Base-by-base conservation (phyloP, 192 early-diverging fungal genomes). In the Backusella sp. region DNA sequence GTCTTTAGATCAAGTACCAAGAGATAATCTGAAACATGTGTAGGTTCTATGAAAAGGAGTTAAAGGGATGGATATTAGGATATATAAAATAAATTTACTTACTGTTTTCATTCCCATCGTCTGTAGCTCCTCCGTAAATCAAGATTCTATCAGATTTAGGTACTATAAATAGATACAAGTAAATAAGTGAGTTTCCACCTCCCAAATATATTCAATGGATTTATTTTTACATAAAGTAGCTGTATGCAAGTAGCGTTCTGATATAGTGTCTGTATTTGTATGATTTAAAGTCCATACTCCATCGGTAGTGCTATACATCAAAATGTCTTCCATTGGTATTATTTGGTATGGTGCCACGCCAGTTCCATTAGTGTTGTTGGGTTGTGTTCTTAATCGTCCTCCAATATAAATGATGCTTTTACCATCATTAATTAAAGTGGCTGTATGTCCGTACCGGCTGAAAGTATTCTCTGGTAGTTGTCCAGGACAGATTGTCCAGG, bases 101-200 rank as follows among this genome's bases (percentile, higher is more conserved):
- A 69, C 68, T 17, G 9, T 11, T 69, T 21, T 41, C 68, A 41
- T 41, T 2, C 9, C 68, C 68, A 23, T 69, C 35, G 11, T 69
- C 68, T 21, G 35, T 69, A 21, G 68, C 68, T 7, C 68, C 68
- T 21, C 68, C 68, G 4, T 69, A 69, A 41, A 69, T 69, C 35
- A 69, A 69, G 21, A 69, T 41, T 21, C 36, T 37, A 21, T 37
- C 68, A 41, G 68, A 69, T 37, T 69, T 12, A 7, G 68, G 68
- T 69, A 69, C 68, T 69, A 67, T 28, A 65, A 35, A 67, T 44
- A 44, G 19, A n/a, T 67, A 67, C n/a, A 6, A 67, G 19, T 3
- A 32, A 32, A 32, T 32, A 32, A 32, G 32, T 34, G 17, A 36
- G 17, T 67, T 32, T 35, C 19, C 35, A 67, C 1, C 19, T n/a